Evolutionary conservation across 768 basidiomycete genomes (phyloP).

Genomic region (Termitomyces sp.): DNA sequence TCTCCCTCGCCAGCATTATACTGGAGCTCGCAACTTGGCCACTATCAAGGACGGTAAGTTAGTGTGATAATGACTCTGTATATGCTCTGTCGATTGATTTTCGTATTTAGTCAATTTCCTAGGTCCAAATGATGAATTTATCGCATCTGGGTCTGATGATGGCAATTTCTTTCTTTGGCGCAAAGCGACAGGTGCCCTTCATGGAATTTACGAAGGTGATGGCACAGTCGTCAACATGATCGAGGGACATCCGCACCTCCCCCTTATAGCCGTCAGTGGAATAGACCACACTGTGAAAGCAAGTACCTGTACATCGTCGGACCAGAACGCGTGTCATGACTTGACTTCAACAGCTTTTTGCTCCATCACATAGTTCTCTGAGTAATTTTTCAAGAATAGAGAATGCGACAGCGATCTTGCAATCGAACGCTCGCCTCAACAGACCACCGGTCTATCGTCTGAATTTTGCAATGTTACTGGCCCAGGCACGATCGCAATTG

Average conservation of each 20-base stretch:
- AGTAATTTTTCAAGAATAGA: slow-evolving; percentile 52
- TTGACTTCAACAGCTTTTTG: slow-evolving; percentile 49
- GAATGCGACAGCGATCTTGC: slow-evolving; percentile 50
- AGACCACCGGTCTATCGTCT: slow-evolving; percentile 22
- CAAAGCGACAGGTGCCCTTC: slow-evolving; percentile 57
- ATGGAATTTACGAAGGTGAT: slow-evolving; percentile 84
- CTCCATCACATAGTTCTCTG: slow-evolving; percentile 37
- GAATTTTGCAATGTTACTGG: slow-evolving; percentile 22
- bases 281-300: slow-evolving; percentile 87
- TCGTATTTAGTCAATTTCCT: slow-evolving; percentile 68
- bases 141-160: slow-evolving; percentile 84
- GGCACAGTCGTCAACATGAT: slow-evolving; percentile 79
- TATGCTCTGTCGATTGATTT: neutral
- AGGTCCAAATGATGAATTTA: slow-evolving; percentile 71
- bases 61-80: neutral
- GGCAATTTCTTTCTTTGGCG: slow-evolving; percentile 87
- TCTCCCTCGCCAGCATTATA: slow-evolving; percentile 57
- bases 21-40: slow-evolving; percentile 71
- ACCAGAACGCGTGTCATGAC: slow-evolving; percentile 1
- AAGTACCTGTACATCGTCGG: slow-evolving; percentile 5
- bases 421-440: slow-evolving; percentile 42
- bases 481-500: slow-evolving; percentile 19
- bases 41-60: slow-evolving; percentile 83
- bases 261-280: slow-evolving; percentile 81
- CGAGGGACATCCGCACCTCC: slow-evolving; percentile 76